Base-by-base conservation (phyloP, 139 green algal species). In the Coelastrella sp. region DNA sequence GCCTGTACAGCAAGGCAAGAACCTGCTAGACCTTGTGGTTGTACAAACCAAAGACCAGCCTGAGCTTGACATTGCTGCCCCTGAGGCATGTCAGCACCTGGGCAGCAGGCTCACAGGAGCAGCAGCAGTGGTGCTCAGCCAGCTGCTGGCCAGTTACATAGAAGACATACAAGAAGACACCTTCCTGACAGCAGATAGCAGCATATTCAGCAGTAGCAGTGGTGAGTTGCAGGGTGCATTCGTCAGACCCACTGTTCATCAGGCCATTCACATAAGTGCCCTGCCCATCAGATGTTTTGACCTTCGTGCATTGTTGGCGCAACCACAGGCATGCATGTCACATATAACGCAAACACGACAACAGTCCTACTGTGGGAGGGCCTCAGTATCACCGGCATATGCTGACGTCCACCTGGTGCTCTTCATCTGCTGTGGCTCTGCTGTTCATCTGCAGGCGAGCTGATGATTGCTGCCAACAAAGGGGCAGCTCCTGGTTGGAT, bases 111-210 rank as follows among this genome's bases (percentile, higher is more conserved):
- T 84, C 32, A 32, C 40, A n/a, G 78, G 78, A 3, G 37, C 78
- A 53, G 78, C 78, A 63, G 78, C 78, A 32, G 78, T 84, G 23
- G 62, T 84, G 60, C 60, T 84, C n/a, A 76, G 78, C 25, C 60
- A 76, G 78, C 78, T 84, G 40, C 78, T 84, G 27, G 78, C 60
- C 27, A 76, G 59, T 38, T 75, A 76, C 78, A 51, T 84, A 4
- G 35, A 60, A 41, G 41, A 62, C 40, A 45, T 84, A 7, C n/a
- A 21, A 5, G 78, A 84, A 8, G 40, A 66, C 40, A 84, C 78
- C 25, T 84, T 84, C 60, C 60, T 84, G 8, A 75, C 78, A 3
- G 78, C 78, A 62, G 78, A 83, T 48, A 41, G 25, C 53, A 72
- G 38, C 57, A 25, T 72, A 4, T 71, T 71, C 57, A 73, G 59